Evolutionary conservation across 2,329 filamentous ascomycete species (phyloP), one percentile per base, ranked within the genome.

Genomic region (Cordyceps sp.): DNA sequence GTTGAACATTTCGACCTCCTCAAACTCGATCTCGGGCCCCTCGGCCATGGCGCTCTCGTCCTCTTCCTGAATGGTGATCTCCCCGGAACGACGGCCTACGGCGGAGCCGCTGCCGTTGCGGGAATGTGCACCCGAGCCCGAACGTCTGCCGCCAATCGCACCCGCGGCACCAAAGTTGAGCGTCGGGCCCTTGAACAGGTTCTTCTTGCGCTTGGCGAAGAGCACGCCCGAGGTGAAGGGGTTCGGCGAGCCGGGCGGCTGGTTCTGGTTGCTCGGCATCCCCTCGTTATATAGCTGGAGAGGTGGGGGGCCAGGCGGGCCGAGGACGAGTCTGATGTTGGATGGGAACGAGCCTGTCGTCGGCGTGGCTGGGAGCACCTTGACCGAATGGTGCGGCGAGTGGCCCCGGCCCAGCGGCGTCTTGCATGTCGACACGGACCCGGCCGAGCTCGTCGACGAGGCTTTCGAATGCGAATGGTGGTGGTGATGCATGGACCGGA

Each of bases 351-450:
- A 61, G 13, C 65, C 62, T 3, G 69, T 59, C 1, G 79, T 86
- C 0, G 88, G 88, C 0, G 86, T 93, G 0, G 83, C 82, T 1
- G 90, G 88, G 3, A 96, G 71, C n/a, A 96, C 80, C 57, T 96
- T 96, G 45, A 96, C 79, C 0, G 83, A 93, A 42, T 83, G 73
- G 50, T 94, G 85, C 1, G 90, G 88, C 4, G 78, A 86, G 17
- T 81, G 73, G 12, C 69, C 69, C 23, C 69, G 58, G 27, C 67
- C 68, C 31, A 72, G 59, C 2, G 71, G 73, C 13, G 71, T 78
- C 46, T 76, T 78, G 23, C 78, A 78, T 14, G 73, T 72, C 0
- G 78, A 76, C 4, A 78, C 74, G 1, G 78, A 78, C 16, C 74
- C 77, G 37, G 77, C 79, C 5, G 80, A 93, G 27, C 85, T 93